phyloP scores from a whole-genome alignment of 1,139 yeast genomes.

The Meyerozyma elateridarum region DNA sequence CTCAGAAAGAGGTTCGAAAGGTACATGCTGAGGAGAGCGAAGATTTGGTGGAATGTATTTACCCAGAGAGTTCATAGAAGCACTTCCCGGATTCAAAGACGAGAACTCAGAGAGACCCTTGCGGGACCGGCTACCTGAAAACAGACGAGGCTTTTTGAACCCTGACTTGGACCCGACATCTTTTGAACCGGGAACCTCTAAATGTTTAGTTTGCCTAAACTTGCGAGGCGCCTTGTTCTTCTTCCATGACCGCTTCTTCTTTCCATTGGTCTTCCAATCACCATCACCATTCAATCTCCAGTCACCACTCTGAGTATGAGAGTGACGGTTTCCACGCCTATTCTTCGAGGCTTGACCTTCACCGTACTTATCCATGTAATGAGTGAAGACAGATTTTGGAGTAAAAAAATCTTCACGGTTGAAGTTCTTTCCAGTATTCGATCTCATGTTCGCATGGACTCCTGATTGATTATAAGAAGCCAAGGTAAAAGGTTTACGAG shows the following conservation, averaged over 20 bases:
- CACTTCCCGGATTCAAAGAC: neutral
- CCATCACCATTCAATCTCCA: slow-evolving; percentile 12
- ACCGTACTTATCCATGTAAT: slow-evolving; percentile 67
- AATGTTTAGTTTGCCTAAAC: slow-evolving; percentile 13
- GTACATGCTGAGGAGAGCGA: slow-evolving; percentile 33
- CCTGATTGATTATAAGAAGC: slow-evolving; percentile 47
- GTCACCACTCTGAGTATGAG: slow-evolving; percentile 12
- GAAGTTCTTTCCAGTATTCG: slow-evolving; percentile 23
- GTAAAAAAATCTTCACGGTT: slow-evolving; percentile 72
- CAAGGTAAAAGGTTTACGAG: slow-evolving; percentile 60
- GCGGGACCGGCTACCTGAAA: slow-evolving; percentile 25
- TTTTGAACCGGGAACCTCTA: slow-evolving; percentile 2
- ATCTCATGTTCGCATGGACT: slow-evolving; percentile 22
- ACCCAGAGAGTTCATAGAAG: slow-evolving; percentile 18
- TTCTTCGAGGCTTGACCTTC: slow-evolving; percentile 20
- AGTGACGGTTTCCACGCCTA: slow-evolving; percentile 9
- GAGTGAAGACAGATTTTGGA: slow-evolving; percentile 68
- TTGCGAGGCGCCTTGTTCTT: slow-evolving; percentile 16
- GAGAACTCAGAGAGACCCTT: slow-evolving; percentile 8
- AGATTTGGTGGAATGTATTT: slow-evolving; percentile 44
- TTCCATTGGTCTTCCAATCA: slow-evolving; percentile 31
- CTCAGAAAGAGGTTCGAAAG: slow-evolving; percentile 33
- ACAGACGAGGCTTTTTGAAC: slow-evolving; percentile 24
- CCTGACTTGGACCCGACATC: neutral
- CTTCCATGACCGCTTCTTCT: slow-evolving; percentile 28